Percentiles rank a stretch among this genome's conserved stretches.
Evolutionary conservation across 345 rosid genomes (phyloP).

Genomic region (Eucalyptus decipiens): DNA sequence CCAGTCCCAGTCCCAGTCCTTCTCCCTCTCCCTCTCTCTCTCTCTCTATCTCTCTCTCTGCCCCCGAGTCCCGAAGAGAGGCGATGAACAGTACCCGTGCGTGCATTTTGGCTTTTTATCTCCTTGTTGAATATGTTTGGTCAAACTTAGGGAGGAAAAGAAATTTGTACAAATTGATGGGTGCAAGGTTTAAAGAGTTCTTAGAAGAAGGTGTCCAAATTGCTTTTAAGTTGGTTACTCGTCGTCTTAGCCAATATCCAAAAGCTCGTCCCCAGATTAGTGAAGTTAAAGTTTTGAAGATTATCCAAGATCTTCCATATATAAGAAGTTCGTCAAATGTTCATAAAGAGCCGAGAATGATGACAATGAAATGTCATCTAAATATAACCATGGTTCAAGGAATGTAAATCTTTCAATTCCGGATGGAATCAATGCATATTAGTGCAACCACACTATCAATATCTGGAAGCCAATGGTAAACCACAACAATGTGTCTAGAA

Average conservation of each 20-base stretch:
- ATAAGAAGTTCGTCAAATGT: conserved; percentile 21
- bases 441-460: neutral
- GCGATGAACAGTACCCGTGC: too few relatives aligned
- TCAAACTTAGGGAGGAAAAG: conserved; percentile 68
- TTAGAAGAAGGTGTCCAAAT: conserved; percentile 66
- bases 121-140: conserved; percentile 22
- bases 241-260: conserved; percentile 75
- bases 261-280: conserved; percentile 75
- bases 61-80: too few relatives aligned
- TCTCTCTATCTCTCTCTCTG: too few relatives aligned
- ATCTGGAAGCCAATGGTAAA: neutral
- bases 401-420: too few relatives aligned
- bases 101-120: too few relatives aligned
- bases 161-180: conserved; percentile 53
- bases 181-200: conserved; percentile 81
- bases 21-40: too few relatives aligned
- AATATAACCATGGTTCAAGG: neutral
- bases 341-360: neutral
- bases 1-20: too few relatives aligned
- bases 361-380: neutral
- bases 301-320: conserved; percentile 59
- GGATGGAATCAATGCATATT: neutral
- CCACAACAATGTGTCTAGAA: neutral
- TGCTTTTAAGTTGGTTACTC: conserved; percentile 62
- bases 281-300: conserved; percentile 59